Evolutionary conservation across 768 basidiomycete genomes (phyloP).

Genomic region (Boletus eberwhitei): DNA sequence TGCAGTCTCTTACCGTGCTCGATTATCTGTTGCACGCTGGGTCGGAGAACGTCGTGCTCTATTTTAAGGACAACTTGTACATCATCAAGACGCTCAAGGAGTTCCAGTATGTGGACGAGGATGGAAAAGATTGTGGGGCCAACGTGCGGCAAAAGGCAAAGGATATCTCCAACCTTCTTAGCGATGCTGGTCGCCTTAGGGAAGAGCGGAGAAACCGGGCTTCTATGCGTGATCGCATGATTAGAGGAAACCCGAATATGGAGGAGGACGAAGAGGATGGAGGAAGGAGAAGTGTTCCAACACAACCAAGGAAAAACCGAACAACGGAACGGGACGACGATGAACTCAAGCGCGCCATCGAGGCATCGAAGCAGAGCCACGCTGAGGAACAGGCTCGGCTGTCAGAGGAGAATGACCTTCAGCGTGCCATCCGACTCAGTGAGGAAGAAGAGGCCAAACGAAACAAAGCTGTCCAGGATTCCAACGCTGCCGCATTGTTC

Average conservation of each 20-base stretch:
- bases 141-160: constrained; percentile 97
- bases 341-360: constrained; percentile 81
- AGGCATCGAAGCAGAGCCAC: constrained; percentile 76
- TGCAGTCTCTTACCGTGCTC: constrained; percentile 82
- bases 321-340: constrained; percentile 63
- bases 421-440: constrained; percentile 78
- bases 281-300: not conserved
- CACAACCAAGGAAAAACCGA: constrained; percentile 20
- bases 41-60: constrained; percentile 97
- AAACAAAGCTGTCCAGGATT: constrained; percentile 64
- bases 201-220: constrained; percentile 83
- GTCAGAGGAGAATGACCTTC: constrained; percentile 80
- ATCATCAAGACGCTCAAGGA: constrained; percentile 98
- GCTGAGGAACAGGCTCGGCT: constrained; percentile 62
- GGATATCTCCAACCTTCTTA: constrained; percentile 92
- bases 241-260: constrained; percentile 49
- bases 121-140: constrained; percentile 96
- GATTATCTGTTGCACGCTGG: constrained; percentile 97
- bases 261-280: constrained; percentile 31
- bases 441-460: constrained; percentile 87
- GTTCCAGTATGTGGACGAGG: constrained; percentile 95
- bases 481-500: constrained; percentile 73
- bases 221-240: constrained; percentile 93
- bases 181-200: constrained; percentile 80
- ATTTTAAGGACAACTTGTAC: constrained; percentile 96